These are phyloP conservation scores for Ambrosia hybrid DNA, from an alignment of 140 eudicot genomes.

Conservation along the genomic window DNA sequence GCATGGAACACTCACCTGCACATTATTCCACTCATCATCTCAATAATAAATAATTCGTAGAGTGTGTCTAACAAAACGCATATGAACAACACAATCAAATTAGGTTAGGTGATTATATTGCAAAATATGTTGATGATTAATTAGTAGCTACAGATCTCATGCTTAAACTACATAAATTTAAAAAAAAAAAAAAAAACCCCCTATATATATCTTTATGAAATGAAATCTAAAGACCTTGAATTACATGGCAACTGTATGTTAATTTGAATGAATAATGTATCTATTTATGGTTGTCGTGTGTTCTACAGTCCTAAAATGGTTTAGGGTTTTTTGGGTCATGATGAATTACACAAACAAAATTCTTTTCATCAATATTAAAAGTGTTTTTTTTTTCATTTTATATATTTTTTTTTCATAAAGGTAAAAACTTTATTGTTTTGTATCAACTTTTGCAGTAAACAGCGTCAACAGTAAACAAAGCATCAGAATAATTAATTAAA, in stretches of 20 bases:
- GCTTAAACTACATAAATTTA: no score
- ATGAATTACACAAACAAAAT: no score
- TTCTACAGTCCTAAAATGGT: neutral
- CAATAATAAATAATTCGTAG: neutral
- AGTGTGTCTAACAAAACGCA: neutral
- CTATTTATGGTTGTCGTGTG: neutral
- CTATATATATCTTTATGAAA: no score
- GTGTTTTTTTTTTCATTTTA: no score
- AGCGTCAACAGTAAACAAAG: neutral
- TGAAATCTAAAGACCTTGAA: neutral
- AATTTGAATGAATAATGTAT: neutral
- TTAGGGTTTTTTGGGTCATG: slow-evolving; percentile 7
- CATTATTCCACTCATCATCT: neutral
- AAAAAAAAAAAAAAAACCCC: no score
- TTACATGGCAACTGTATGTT: neutral
- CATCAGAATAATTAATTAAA: neutral
- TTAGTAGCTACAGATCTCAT: no score
- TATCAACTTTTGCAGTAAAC: neutral
- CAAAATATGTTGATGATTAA: no score
- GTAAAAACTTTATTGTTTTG: neutral
- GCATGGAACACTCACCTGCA: slow-evolving; percentile 76
- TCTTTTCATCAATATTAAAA: no score
- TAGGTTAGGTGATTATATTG: neutral
- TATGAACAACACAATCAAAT: neutral
- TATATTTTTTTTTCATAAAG: neutral